Base-by-base conservation (phyloP, 805 yeast genomes). In the Candida golubevii region DNA sequence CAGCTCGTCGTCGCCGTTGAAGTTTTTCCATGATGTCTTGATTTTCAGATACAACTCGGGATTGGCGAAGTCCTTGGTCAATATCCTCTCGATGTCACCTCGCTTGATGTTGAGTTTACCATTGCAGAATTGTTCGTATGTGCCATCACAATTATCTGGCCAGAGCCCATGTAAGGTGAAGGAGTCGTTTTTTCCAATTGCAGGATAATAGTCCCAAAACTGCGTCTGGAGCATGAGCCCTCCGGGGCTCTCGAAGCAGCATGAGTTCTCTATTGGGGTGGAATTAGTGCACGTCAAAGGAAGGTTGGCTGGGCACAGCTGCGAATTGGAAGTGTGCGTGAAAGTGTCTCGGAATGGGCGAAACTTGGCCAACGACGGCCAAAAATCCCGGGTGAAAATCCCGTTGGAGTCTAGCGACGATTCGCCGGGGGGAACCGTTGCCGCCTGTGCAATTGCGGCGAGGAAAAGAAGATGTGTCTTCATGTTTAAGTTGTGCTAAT, bases 211-310 rank as follows among this genome's bases (percentile, higher is more conserved):
- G 54, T 65, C 68, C 70, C 75, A 69, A 48, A 70, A 71, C 51
- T 71, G 75, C 8, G 75, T 66, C 44, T 61, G 69, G 51, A 70
- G 58, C 46, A 71, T 54, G 15, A 69, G 58, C 1, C 75, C 75
- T 8, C 66, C 63, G 11, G 71, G 70, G 31, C 58, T 51, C 44
- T 71, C 75, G 49, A 69, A 71, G 44, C 75, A 71, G 46, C 75
- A 71, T 6, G 61, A 59, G 60, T 88, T 82, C 0, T 61, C 66
- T 2, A 79, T 69, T 2, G 68, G 72, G 0, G 65, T 75, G 6
- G 69, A 58, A 53, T 82, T 82, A 14, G 85, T 57, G 56, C 93
- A 85, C 7, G 86, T 74, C 31, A 77, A 59, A 1, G 91, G 90
- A 12, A 49, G 36, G 30, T 46, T 44, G 3, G 41, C 34, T 11